These are phyloP conservation scores for Cladobotryum protrusum DNA, from an alignment of 2,329 filamentous ascomycete genomes.

Conservation along the genomic window DNA sequence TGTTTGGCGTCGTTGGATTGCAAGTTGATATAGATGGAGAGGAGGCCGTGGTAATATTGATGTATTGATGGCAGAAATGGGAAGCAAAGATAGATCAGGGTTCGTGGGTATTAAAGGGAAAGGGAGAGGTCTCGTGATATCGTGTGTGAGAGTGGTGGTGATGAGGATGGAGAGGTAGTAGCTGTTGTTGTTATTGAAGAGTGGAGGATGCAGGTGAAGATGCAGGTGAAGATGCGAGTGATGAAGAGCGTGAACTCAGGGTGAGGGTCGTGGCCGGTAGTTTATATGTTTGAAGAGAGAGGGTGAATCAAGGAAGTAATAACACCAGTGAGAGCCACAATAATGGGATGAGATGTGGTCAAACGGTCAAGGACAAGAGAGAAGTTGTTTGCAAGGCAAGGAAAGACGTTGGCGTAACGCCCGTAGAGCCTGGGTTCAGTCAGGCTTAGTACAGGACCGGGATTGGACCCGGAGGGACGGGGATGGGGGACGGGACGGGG, in stretches of 20 bases:
- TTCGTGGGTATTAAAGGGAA: background rate
- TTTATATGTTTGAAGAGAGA: constrained; percentile 5
- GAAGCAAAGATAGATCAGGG: background rate
- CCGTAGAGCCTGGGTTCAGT: too few species aligned
- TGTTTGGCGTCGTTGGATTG: too few species aligned
- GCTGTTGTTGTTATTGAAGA: background rate
- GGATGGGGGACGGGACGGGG: constrained; percentile 6
- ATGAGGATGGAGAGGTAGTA: background rate
- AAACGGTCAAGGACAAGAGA: background rate
- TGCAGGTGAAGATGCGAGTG: background rate
- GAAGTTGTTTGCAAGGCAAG: constrained; percentile 6
- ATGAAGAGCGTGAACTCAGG: background rate
- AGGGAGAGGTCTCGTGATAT: background rate
- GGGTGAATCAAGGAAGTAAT: background rate
- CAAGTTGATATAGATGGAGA: background rate
- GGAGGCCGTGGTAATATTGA: background rate
- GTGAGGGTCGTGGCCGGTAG: background rate
- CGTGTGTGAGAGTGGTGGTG: background rate
- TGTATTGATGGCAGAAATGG: background rate
- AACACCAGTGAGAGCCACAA: background rate
- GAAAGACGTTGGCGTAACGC: background rate
- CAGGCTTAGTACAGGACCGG: background rate
- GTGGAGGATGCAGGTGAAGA: background rate
- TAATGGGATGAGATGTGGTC: background rate
- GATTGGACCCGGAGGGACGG: too few species aligned